Conservation (phyloP, 805 yeast species). For the Kazachstania africana region DNA sequence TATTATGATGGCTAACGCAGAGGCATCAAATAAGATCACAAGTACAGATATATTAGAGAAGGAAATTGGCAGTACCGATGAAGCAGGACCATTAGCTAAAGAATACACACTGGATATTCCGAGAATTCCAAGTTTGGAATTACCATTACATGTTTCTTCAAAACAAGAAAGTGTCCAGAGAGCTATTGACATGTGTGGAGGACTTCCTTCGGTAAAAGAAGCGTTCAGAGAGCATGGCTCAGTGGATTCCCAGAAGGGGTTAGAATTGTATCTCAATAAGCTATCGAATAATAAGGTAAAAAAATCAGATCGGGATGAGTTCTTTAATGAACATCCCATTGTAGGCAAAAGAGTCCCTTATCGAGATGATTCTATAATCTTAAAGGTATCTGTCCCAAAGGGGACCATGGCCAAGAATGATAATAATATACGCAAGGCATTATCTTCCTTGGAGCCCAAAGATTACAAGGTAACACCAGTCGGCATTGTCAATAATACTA, state of each 20-base stretch:
- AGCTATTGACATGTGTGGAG: conserved; percentile 66
- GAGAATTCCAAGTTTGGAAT: conserved; percentile 61
- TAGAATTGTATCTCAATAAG: conserved; percentile 26
- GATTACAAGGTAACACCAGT: conserved; percentile 42
- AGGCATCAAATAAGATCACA: too few relatives aligned
- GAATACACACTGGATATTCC: conserved; percentile 62
- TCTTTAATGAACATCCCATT: conserved; percentile 47
- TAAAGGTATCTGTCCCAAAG: conserved; percentile 53
- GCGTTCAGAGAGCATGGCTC: conserved; percentile 23
- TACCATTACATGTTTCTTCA: conserved; percentile 53
- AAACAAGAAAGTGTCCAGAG: conserved; percentile 36
- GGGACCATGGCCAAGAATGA: conserved; percentile 32
- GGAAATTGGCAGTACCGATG: too few relatives aligned
- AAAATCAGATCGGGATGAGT: too few relatives aligned
- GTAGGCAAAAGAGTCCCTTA: conserved; percentile 36
- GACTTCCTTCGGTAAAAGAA: conserved; percentile 29
- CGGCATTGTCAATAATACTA: conserved; percentile 56
- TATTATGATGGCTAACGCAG: too few relatives aligned
- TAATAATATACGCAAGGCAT: conserved; percentile 33
- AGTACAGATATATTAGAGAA: too few relatives aligned
- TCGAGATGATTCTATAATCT: conserved; percentile 43
- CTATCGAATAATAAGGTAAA: conserved; percentile 27
- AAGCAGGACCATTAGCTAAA: too few relatives aligned
- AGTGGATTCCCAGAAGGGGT: conserved; percentile 16
- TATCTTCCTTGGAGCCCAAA: conserved; percentile 27